Evolutionary conservation across 257 asterid genomes (phyloP), one percentile per base, ranked within the genome.

Genomic region (Knoxia roxburghii): DNA sequence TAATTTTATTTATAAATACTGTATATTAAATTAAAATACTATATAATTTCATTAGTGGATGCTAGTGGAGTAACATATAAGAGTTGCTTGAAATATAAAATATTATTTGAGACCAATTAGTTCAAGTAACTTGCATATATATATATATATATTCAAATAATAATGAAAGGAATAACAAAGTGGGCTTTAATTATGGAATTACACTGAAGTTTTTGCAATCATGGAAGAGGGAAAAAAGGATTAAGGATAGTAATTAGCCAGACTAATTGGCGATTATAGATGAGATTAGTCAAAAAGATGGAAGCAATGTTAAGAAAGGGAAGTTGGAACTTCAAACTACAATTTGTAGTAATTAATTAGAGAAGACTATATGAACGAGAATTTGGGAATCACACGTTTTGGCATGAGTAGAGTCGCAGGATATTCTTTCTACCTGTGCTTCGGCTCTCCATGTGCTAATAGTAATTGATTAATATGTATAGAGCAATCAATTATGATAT

Each of bases 281-380:
- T 41, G 58, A 55, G 26, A 69, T 68, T 55, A 64, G 54, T 7
- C 21, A 20, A 77, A 49, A 61, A n/a, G 29, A 68, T 33, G 70
- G 69, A 20, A 51, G 52, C 65, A 67, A 72, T 76, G 69, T 72
- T 71, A 40, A 48, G 80, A 75, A 65, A 75, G 73, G 73, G 54
- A 41, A 70, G 55, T 71, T 71, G 73, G 54, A 41, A 70, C 49
- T 71, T 71, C 21, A 51, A 75, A 70, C 76, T 32, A 58, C 41
- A 30, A n/a, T 10, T 9, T 62, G 53, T 18, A 7, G 15, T 40
- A 4, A n/a, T 37, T 48, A 60, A 61, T 57, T 26, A 15, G 39
- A 55, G n/a, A 37, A 37, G 41, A 37, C 9, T 3, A 8, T 20
- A 32, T 24, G 1, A 10, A 55, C 1, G 10, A 24, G 9, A 20